phyloP scores from a whole-genome alignment of 768 basidiomycete genomes.

The Wakefieldia striispora region DNA sequence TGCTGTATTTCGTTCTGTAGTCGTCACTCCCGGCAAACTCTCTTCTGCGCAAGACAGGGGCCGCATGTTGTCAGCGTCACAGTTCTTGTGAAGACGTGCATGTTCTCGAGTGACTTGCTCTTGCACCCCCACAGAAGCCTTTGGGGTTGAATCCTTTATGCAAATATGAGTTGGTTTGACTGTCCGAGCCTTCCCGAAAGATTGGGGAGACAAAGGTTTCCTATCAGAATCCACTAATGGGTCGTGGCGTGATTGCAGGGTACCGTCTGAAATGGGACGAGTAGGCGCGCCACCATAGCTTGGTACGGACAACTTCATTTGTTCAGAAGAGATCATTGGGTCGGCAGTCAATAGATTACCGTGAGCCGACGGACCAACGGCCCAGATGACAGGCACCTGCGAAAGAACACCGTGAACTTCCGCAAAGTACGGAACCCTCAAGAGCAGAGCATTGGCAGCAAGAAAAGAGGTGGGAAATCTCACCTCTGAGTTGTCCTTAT shows the following conservation, averaged over 20 bases:
- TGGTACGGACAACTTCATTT: not conserved
- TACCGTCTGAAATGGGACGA: no score
- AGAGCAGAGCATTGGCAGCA: not conserved
- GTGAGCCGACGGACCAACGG: slow-evolving; percentile 1
- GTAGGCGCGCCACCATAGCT: not conserved
- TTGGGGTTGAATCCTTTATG: slow-evolving; percentile 44
- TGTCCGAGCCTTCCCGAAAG: slow-evolving; percentile 25
- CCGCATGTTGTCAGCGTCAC: slow-evolving; percentile 8
- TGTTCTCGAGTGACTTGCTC: not conserved
- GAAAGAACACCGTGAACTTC: slow-evolving; percentile 1
- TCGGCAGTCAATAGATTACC: not conserved
- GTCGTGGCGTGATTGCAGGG: slow-evolving; percentile 38
- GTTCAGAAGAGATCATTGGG: not conserved
- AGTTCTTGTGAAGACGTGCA: no score
- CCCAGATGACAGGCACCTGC: not conserved
- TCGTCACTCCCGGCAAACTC: slow-evolving; percentile 39
- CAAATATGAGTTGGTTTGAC: slow-evolving; percentile 33
- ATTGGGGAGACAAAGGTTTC: slow-evolving; percentile 17
- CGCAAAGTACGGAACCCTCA: not conserved
- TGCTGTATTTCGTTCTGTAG: slow-evolving; percentile 52
- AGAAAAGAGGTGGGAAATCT: not conserved
- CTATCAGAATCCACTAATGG: slow-evolving; percentile 49
- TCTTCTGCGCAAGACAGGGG: no score
- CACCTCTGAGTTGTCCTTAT: not conserved
- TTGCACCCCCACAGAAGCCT: no score